These are phyloP conservation scores for Eragrostis nindensis DNA, from an alignment of 176 grass and related monocot species.

Conservation along the genomic window DNA sequence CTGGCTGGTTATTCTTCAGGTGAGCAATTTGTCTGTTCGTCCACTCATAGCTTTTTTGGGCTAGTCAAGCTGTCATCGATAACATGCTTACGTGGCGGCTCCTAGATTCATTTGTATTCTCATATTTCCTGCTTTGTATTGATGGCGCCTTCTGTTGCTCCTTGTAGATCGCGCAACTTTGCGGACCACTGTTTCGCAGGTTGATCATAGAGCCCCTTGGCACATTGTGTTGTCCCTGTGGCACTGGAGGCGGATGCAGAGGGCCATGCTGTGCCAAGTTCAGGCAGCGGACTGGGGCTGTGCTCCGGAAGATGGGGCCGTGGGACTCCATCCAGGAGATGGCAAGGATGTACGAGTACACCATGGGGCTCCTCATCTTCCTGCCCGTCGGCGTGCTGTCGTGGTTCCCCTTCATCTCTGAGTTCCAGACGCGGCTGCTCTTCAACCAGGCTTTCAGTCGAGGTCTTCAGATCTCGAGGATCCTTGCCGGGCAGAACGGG, in stretches of 20 bases:
- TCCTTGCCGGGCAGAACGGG: slow-evolving; percentile 60
- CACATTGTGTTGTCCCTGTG: slow-evolving; percentile 34
- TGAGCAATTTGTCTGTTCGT: slow-evolving; percentile 32
- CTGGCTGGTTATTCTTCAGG: slow-evolving; percentile 76
- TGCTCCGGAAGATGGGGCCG: slow-evolving; percentile 51
- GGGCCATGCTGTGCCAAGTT: slow-evolving; percentile 57
- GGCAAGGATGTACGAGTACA: slow-evolving; percentile 70
- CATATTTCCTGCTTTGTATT: slow-evolving; percentile 12
- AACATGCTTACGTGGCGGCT: not conserved
- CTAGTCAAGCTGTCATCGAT: not conserved
- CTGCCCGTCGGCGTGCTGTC: slow-evolving; percentile 57
- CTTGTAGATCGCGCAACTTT: slow-evolving; percentile 45
- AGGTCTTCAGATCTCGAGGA: slow-evolving; percentile 72
- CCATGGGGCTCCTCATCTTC: slow-evolving; percentile 68
- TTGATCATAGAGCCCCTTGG: slow-evolving; percentile 41
- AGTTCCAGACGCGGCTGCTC: slow-evolving; percentile 74
- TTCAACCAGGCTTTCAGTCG: slow-evolving; percentile 86
- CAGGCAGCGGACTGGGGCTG: slow-evolving; percentile 45
- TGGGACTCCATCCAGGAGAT: slow-evolving; percentile 74
- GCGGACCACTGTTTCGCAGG: slow-evolving; percentile 35
- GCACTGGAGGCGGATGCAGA: slow-evolving; percentile 30
- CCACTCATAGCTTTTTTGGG: not conserved
- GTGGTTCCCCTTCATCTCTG: slow-evolving; percentile 78
- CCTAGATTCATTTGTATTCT: not conserved
- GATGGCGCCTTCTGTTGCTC: not conserved